Percentiles rank a stretch among this genome's conserved stretches.
These are phyloP conservation scores for Rhizophlyctis rosea DNA, from an alignment of 192 early-diverging fungal genomes.

Conservation along the genomic window DNA sequence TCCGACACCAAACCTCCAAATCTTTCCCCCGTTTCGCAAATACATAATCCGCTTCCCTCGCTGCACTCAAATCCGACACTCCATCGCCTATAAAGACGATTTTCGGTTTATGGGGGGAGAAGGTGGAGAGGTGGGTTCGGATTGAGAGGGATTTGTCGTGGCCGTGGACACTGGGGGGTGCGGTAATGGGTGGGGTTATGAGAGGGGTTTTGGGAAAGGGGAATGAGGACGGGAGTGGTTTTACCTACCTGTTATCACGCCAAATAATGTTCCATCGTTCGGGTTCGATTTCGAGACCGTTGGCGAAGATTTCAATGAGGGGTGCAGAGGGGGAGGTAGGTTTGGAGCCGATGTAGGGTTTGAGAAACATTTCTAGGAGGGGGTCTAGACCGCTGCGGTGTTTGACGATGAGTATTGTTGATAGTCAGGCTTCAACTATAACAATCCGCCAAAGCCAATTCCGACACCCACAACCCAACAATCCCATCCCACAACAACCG, in stretches of 20 bases:
- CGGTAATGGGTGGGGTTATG: slow-evolving; percentile 2
- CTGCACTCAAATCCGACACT: slow-evolving; percentile 72
- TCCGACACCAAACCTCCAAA: slow-evolving; percentile 64
- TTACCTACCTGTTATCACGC: slow-evolving; percentile 52
- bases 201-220: too few relatives aligned
- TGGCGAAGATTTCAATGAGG: slow-evolving; percentile 61
- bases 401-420: background rate
- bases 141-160: slow-evolving; percentile 60
- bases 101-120: slow-evolving; percentile 25
- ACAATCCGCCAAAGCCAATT: too few relatives aligned
- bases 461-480: too few relatives aligned
- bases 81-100: slow-evolving; percentile 80
- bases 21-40: slow-evolving; percentile 71
- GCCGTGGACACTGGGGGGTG: slow-evolving; percentile 42
- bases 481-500: slow-evolving; percentile 12
- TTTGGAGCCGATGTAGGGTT: slow-evolving; percentile 25
- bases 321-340: background rate
- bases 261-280: slow-evolving; percentile 60
- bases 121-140: slow-evolving; percentile 10
- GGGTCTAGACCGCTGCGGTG: slow-evolving; percentile 50
- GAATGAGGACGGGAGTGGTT: background rate
- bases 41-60: slow-evolving; percentile 68
- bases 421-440: background rate
- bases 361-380: slow-evolving; percentile 52
- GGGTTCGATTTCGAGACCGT: slow-evolving; percentile 41